Percentiles rank a stretch among this genome's conserved stretches.
phyloP scores from a whole-genome alignment of 768 basidiomycete species.

The Xerocomellus amylosporus region DNA sequence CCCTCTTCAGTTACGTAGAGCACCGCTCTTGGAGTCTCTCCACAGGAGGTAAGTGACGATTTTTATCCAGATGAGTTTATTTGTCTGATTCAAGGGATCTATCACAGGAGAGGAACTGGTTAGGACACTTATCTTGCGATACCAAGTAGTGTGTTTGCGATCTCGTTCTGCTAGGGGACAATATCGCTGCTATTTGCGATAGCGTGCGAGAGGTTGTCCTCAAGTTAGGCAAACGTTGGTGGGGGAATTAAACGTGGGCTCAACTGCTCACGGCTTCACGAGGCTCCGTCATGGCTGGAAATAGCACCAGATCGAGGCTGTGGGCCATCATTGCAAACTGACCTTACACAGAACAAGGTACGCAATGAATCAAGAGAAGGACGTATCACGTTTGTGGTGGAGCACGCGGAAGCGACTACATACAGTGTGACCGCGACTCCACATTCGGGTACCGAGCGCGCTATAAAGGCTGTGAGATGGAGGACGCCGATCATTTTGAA shows the following conservation, averaged over 20 bases:
- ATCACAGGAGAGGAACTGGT: not conserved
- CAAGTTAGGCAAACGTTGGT: not conserved
- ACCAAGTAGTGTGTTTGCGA: not conserved
- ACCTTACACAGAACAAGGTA: not conserved
- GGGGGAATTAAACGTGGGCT: not conserved
- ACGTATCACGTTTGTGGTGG: conserved; percentile 4
- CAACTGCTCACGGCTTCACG: not conserved
- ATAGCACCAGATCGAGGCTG: not conserved
- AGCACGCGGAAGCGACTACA: conserved; percentile 4
- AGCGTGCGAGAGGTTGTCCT: not conserved
- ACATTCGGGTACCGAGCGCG: not conserved
- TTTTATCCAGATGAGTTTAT: not conserved
- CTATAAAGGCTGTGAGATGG: not conserved
- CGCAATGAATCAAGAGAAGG: conserved; percentile 1
- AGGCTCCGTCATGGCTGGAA: not conserved
- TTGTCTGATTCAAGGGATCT: not conserved
- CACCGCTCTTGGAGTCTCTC: conserved; percentile 42
- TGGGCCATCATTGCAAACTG: not conserved
- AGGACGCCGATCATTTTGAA: conserved; percentile 10
- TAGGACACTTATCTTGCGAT: not conserved
- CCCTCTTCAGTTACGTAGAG: conserved; percentile 45
- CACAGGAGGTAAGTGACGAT: conserved; percentile 53
- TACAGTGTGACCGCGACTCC: conserved; percentile 1
- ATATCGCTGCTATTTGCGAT: not conserved
- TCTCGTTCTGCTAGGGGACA: not conserved